These are phyloP conservation scores for Verruconis gallopava DNA, from an alignment of 2,329 filamentous ascomycete species.

Conservation along the genomic window DNA sequence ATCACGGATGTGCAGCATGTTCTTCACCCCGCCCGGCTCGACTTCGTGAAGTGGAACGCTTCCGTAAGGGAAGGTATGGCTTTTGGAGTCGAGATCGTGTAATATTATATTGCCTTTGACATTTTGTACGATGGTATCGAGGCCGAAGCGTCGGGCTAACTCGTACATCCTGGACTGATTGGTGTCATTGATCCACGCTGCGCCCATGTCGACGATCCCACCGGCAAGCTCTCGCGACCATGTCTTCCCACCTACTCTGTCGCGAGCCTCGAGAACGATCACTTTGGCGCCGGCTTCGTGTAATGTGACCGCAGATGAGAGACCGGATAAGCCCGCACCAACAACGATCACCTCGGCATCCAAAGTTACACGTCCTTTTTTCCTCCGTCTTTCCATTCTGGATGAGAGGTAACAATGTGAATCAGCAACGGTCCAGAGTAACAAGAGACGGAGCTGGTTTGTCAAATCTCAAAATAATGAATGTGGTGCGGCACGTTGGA, in stretches of 20 bases:
- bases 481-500: no score
- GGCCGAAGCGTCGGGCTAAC: slow-evolving; percentile 1
- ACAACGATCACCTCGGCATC: slow-evolving; percentile 19
- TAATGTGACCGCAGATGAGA: slow-evolving; percentile 19
- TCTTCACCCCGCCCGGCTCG: neutral
- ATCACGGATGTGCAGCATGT: neutral
- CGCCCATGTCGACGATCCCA: slow-evolving; percentile 16
- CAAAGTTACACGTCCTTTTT: neutral
- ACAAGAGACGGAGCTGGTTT: no score
- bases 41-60: neutral
- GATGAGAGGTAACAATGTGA: no score
- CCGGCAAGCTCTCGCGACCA: slow-evolving; percentile 12
- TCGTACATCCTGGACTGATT: slow-evolving; percentile 8
- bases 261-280: slow-evolving; percentile 21
- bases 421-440: no score
- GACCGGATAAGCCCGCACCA: slow-evolving; percentile 21
- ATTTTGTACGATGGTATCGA: slow-evolving; percentile 2
- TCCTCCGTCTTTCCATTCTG: no score
- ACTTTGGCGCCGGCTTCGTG: slow-evolving; percentile 16
- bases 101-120: neutral
- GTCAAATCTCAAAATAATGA: no score
- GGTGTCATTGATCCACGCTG: slow-evolving; percentile 16
- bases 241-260: slow-evolving; percentile 20
- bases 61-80: slow-evolving; percentile 1
- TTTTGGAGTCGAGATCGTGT: neutral